phyloP scores from a whole-genome alignment of 1,139 yeast species.

The Taphrina wiesneri region DNA sequence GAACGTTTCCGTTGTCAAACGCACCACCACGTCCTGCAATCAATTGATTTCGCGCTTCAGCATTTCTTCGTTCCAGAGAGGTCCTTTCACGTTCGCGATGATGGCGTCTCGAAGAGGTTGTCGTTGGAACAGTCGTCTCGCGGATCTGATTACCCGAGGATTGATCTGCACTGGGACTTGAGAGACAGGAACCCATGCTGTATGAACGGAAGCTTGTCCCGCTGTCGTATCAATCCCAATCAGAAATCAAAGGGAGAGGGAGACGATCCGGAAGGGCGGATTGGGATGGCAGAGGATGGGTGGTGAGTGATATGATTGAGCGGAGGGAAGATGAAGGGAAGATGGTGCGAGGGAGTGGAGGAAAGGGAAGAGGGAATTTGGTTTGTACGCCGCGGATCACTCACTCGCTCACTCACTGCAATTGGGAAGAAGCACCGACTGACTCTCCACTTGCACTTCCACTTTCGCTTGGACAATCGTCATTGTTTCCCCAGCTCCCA shows the following conservation, averaged over 20 bases:
- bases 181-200: conserved; percentile 9
- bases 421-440: no score
- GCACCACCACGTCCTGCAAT: conserved; percentile 31
- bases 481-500: not conserved
- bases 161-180: not conserved
- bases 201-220: not conserved
- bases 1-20: not conserved
- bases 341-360: no score
- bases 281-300: no score
- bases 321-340: no score
- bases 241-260: not conserved
- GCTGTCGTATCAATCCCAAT: not conserved
- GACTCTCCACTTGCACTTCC: no score
- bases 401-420: no score
- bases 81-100: conserved; percentile 25
- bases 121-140: not conserved
- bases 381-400: no score
- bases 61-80: conserved; percentile 23
- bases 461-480: no score
- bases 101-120: conserved; percentile 19
- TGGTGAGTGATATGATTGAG: no score
- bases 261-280: no score
- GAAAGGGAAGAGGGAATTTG: no score
- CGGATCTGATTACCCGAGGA: not conserved
- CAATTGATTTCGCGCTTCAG: conserved; percentile 26